Evolutionary conservation across 495 filamentous ascomycete genomes (phyloP).

Genomic region (Tuber microsphaerosporum): DNA sequence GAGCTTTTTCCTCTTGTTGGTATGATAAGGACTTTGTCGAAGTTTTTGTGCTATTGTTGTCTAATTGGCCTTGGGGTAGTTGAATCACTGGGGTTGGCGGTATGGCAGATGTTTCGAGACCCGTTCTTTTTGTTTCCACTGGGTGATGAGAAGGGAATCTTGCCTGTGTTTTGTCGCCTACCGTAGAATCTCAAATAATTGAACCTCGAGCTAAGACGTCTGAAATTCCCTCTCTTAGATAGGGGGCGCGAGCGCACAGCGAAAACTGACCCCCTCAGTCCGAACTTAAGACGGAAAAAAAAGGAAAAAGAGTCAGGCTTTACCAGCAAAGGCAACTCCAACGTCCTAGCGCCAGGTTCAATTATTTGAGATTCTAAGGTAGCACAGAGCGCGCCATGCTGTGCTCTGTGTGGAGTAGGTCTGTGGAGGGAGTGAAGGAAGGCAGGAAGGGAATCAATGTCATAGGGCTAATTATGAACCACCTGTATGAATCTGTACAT

Average conservation of each 20-base stretch:
- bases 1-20: background rate
- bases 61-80: background rate
- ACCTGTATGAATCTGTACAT: background rate
- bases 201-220: no score
- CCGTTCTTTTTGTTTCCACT: background rate
- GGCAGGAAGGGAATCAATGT: background rate
- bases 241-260: no score
- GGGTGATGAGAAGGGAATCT: background rate
- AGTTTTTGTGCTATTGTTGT: background rate
- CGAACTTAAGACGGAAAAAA: no score
- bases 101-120: background rate
- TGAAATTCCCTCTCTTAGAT: no score
- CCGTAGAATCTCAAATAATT: no score
- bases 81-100: background rate
- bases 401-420: background rate
- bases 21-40: background rate
- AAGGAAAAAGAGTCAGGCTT: no score
- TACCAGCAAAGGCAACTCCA: no score
- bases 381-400: no score
- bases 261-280: no score
- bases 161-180: no score
- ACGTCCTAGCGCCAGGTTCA: no score
- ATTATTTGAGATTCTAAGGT: no score
- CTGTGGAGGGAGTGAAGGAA: background rate
- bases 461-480: background rate